phyloP scores from a whole-genome alignment of 2,329 filamentous ascomycete genomes.

The Periconia sp. region DNA sequence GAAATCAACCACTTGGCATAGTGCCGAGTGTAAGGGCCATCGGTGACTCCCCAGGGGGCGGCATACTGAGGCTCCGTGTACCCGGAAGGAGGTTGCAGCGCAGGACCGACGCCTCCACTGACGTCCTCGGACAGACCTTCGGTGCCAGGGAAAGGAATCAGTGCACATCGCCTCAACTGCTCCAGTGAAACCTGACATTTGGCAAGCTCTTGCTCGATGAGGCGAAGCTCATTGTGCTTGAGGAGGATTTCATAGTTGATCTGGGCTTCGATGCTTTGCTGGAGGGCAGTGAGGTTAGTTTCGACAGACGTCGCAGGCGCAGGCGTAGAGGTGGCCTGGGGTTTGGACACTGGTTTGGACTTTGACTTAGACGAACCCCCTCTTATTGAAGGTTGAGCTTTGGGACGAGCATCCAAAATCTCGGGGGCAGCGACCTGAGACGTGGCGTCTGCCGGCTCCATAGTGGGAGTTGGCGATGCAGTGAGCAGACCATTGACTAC shows the following conservation, averaged over 20 bases:
- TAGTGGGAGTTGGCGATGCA: slow-evolving; percentile 9
- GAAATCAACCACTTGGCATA: slow-evolving; percentile 95
- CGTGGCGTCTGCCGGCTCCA: slow-evolving; percentile 13
- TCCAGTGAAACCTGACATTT: slow-evolving; percentile 94
- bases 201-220: slow-evolving; percentile 94
- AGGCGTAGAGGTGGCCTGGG: slow-evolving; percentile 22
- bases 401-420: slow-evolving; percentile 26
- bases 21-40: slow-evolving; percentile 91
- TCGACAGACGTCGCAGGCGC: slow-evolving; percentile 27
- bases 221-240: slow-evolving; percentile 90
- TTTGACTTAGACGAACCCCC: slow-evolving; percentile 29
- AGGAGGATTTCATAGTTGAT: slow-evolving; percentile 88
- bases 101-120: slow-evolving; percentile 72
- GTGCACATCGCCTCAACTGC: slow-evolving; percentile 86
- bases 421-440: slow-evolving; percentile 22
- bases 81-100: slow-evolving; percentile 63
- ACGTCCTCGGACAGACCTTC: slow-evolving; percentile 68
- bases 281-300: slow-evolving; percentile 53
- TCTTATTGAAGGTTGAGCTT: slow-evolving; percentile 31
- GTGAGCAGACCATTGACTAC: slow-evolving; percentile 22
- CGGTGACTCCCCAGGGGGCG: slow-evolving; percentile 84
- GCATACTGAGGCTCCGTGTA: slow-evolving; percentile 74
- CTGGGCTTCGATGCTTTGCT: slow-evolving; percentile 78
- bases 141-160: slow-evolving; percentile 84
- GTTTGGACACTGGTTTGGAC: slow-evolving; percentile 20